Evolutionary conservation across 2,329 filamentous ascomycete genomes (phyloP).

Genomic region (Colletotrichum chrysophilum): DNA sequence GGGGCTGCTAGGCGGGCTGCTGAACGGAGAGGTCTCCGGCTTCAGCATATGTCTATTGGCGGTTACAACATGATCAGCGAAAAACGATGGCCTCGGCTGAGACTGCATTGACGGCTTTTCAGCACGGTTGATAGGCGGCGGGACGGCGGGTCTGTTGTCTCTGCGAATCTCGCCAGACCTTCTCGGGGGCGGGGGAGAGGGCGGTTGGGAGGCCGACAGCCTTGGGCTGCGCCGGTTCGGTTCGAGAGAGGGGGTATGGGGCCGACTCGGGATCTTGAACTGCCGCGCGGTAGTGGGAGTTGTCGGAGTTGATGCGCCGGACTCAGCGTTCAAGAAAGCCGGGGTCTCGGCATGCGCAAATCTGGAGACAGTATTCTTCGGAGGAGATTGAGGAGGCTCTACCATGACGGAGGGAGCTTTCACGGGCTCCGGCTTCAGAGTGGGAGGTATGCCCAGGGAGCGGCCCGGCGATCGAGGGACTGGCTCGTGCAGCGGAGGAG

Average conservation of each 20-base stretch:
- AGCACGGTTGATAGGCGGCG: conserved; percentile 80
- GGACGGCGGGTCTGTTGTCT: conserved; percentile 53
- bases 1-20: conserved; percentile 79
- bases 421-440: conserved; percentile 48
- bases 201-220: conserved; percentile 53
- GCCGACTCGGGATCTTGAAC: conserved; percentile 60
- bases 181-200: conserved; percentile 68
- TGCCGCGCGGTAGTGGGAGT: conserved; percentile 48
- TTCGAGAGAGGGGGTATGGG: conserved; percentile 58
- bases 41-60: conserved; percentile 38
- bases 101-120: conserved; percentile 63
- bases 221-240: conserved; percentile 51
- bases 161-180: conserved; percentile 64
- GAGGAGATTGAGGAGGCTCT: conserved; percentile 73
- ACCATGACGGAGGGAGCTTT: conserved; percentile 68
- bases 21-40: conserved; percentile 77
- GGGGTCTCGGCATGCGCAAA: conserved; percentile 44
- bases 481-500: conserved; percentile 21
- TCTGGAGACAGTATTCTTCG: conserved; percentile 49
- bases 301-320: conserved; percentile 43
- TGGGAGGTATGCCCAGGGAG: conserved; percentile 46
- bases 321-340: conserved; percentile 53
- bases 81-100: conserved; percentile 27
- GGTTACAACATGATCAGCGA: conserved; percentile 25
- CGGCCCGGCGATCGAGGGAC: conserved; percentile 36